Evolutionary conservation across 371 early-diverging fungal genomes (phyloP), one percentile per base, ranked within the genome.

Genomic region (Apophysomyces variabilis): DNA sequence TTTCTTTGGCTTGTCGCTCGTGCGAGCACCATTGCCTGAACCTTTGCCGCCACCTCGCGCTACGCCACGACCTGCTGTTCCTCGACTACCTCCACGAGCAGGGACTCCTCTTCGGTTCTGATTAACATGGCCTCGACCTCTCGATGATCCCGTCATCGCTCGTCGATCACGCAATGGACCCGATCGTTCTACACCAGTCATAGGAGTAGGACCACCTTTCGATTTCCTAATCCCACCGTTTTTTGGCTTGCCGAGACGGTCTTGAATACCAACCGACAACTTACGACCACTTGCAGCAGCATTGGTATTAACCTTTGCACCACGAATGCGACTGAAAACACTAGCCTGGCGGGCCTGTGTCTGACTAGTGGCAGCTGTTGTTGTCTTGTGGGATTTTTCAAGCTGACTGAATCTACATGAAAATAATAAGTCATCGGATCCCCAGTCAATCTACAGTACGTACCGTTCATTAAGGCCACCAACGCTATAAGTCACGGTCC

Each of bases 401-500:
- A 74, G 36, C 43, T 74, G 70, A 47, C 74, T 70, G 60, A 67
- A 68, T 74, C 70, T 71, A 41, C 61, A 26, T 26, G 57, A 47
- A 44, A 61, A 66, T 64, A 62, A n/a, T 26, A 54, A 11, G 37
- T 12, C 16, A 36, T 7, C 32, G 32, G 32, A 26, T 26, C 32
- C 1, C 32, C 32, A 26, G 32, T 26, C 38, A 36, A 35, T 35
- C 43, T 57, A 45, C 11, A 32, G 46, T 32, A 38, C 63, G 14
- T 71, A 81, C 82, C 82, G 71, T 71, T 81, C 82, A 62, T 81
- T 81, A 56, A 81, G 67, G 47, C 82, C 82, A 57, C 75, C 82
- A 18, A 64, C 57, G 18, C 45, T 66, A 14, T 73, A 67, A 18
- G 73, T 67, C 4, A 76, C 70, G 5, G 68, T 70, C 1, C 76